A percentile compares a stretch with the other conserved stretches of the same genome.
Conservation (phyloP, 208 protist species). For the Trypanosoma lewisi region DNA sequence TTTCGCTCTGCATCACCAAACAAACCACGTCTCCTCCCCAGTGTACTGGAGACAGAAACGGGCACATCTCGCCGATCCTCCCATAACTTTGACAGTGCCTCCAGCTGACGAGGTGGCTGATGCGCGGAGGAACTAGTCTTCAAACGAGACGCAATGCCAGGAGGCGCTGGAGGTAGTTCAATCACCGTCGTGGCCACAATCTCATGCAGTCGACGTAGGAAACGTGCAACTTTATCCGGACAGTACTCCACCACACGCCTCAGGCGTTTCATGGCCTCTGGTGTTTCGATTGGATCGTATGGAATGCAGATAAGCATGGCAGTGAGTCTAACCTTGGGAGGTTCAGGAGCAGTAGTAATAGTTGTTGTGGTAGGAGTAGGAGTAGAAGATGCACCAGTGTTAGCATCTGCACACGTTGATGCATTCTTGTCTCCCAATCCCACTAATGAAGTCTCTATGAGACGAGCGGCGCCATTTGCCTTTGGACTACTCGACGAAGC, state of each 20-base stretch:
- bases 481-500: no score
- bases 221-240: constrained; percentile 39
- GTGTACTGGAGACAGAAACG: constrained; percentile 45
- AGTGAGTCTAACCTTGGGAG: not conserved
- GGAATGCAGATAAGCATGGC: constrained; percentile 28
- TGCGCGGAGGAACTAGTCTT: constrained; percentile 4
- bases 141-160: not conserved
- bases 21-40: constrained; percentile 55
- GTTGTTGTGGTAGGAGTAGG: not conserved
- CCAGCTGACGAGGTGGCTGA: constrained; percentile 32
- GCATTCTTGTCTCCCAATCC: not conserved
- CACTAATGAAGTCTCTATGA: not conserved
- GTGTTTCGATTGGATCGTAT: constrained; percentile 36
- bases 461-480: not conserved
- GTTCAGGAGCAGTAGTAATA: constrained; percentile 10
- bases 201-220: constrained; percentile 19
- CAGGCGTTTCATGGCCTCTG: constrained; percentile 37
- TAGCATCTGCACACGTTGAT: not conserved
- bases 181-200: not conserved
- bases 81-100: constrained; percentile 58
- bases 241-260: constrained; percentile 31
- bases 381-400: not conserved
- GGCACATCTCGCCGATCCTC: constrained; percentile 65
- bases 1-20: constrained; percentile 74
- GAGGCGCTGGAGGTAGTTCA: not conserved